Conservation (phyloP, 148 eudicot genomes). For the Silene conica region DNA sequence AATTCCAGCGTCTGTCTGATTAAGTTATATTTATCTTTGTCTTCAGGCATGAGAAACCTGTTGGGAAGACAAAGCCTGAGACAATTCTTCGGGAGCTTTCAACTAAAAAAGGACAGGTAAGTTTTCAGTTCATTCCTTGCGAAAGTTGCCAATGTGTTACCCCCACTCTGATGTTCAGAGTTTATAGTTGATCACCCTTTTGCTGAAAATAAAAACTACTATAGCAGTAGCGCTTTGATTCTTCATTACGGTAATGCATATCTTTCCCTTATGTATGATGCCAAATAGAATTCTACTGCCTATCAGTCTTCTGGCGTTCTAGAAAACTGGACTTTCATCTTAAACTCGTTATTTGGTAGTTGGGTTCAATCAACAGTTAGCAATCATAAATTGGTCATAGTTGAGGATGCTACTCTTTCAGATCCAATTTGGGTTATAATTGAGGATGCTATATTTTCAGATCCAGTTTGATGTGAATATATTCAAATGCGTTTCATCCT, state of each 20-base stretch:
- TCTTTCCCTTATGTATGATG: background rate
- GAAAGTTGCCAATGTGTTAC: background rate
- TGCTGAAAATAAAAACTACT: background rate
- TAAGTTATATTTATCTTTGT: slow-evolving; percentile 13
- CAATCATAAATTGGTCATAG: background rate
- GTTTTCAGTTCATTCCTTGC: slow-evolving; percentile 1
- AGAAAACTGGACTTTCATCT: too few species aligned
- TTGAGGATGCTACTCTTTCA: too few species aligned
- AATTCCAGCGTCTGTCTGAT: slow-evolving; percentile 14
- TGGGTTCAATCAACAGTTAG: background rate
- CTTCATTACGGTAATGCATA: background rate
- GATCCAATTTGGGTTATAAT: too few species aligned
- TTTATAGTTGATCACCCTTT: background rate
- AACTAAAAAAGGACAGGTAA: slow-evolving; percentile 97
- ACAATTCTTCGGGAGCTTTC: slow-evolving; percentile 94
- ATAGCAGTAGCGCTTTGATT: background rate
- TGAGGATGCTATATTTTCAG: too few species aligned
- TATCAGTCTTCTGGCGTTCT: background rate
- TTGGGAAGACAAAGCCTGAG: slow-evolving; percentile 94
- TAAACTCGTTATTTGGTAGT: background rate
- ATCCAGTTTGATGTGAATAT: too few species aligned
- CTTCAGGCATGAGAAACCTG: slow-evolving; percentile 78
- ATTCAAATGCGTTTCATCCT: background rate
- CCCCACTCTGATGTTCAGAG: background rate
- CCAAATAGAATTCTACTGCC: background rate